phyloP scores from a whole-genome alignment of 2,329 filamentous ascomycete genomes.

The Tolypocladium amazonense region DNA sequence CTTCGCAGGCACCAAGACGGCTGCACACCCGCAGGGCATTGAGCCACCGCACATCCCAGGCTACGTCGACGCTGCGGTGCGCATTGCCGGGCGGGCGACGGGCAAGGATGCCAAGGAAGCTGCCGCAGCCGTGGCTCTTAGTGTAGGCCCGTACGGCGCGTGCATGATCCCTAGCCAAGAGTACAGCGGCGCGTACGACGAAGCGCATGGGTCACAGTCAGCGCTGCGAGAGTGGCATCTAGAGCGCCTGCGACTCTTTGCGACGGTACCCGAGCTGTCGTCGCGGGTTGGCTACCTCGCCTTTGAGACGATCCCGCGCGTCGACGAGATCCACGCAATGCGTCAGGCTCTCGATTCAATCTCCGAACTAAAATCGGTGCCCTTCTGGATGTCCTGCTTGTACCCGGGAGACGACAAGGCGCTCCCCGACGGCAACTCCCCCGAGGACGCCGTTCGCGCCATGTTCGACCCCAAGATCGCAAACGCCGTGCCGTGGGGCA shows the following conservation, averaged over 20 bases:
- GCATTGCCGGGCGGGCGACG: slow-evolving; percentile 27
- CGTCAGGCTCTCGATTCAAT: slow-evolving; percentile 28
- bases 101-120: slow-evolving; percentile 7
- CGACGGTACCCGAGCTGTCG: slow-evolving; percentile 22
- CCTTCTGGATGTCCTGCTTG: slow-evolving; percentile 54
- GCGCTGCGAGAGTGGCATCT: slow-evolving; percentile 46
- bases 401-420: slow-evolving; percentile 43
- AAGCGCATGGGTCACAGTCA: slow-evolving; percentile 28
- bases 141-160: slow-evolving; percentile 57
- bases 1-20: slow-evolving; percentile 38
- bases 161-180: slow-evolving; percentile 56
- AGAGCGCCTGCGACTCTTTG: slow-evolving; percentile 41
- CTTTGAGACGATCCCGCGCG: slow-evolving; percentile 55
- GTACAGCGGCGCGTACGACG: slow-evolving; percentile 52
- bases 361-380: slow-evolving; percentile 15
- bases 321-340: slow-evolving; percentile 50
- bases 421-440: slow-evolving; percentile 45
- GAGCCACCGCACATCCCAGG: slow-evolving; percentile 22
- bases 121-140: slow-evolving; percentile 37
- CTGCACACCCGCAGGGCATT: slow-evolving; percentile 32
- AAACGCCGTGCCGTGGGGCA: slow-evolving; percentile 39
- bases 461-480: slow-evolving; percentile 23
- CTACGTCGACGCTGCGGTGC: slow-evolving; percentile 32
- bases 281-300: slow-evolving; percentile 43
- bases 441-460: slow-evolving; percentile 20